Conservation (phyloP, 768 basidiomycete species). For the Leucogyrophana mollusca region DNA sequence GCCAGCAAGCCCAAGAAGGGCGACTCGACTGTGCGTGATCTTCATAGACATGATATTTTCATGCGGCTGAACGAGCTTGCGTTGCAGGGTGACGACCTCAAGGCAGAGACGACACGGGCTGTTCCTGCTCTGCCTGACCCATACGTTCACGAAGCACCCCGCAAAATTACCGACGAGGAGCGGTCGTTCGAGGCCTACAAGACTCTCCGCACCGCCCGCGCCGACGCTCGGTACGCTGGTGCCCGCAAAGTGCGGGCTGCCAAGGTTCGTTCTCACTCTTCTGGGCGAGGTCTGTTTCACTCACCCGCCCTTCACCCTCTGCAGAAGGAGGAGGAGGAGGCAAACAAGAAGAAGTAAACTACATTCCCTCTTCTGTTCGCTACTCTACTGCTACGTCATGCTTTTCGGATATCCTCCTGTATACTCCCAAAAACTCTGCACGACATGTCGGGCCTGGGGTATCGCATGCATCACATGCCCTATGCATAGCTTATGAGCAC, state of each 20-base stretch:
- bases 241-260: constrained; percentile 80
- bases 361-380: constrained; percentile 11
- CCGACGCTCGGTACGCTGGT: constrained; percentile 83
- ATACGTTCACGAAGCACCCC: constrained; percentile 77
- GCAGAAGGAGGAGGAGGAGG: constrained; percentile 90
- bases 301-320: constrained; percentile 14
- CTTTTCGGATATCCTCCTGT: constrained; percentile 20
- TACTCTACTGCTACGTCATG: constrained; percentile 21
- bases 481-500: constrained; percentile 28
- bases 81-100: constrained; percentile 77
- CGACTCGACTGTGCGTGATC: constrained; percentile 75
- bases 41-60: neutral
- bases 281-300: constrained; percentile 5
- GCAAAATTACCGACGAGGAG: constrained; percentile 91
- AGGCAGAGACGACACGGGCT: constrained; percentile 69
- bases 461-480: constrained; percentile 33
- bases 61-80: constrained; percentile 11
- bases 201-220: constrained; percentile 83
- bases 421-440: constrained; percentile 38
- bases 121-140: constrained; percentile 65
- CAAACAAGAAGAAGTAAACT: constrained; percentile 83
- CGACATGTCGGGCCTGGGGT: constrained; percentile 19
- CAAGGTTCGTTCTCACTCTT: constrained; percentile 59
- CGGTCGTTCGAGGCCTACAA: constrained; percentile 86
- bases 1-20: constrained; percentile 94